Base-by-base conservation (phyloP, 2,329 filamentous ascomycete species). In the Ophiostoma fasciatum region DNA sequence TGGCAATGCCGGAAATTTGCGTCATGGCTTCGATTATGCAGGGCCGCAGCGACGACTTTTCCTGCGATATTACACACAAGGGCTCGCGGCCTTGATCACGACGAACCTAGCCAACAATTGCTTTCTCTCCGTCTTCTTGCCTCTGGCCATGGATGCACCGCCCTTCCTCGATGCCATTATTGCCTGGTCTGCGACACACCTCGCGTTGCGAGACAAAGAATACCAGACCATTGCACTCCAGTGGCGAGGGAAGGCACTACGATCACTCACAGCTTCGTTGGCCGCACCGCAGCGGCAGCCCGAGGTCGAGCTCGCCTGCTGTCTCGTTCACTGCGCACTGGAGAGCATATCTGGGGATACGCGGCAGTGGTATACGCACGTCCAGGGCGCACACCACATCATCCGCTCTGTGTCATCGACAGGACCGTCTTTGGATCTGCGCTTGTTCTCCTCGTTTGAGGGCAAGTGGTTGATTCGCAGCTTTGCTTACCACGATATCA, bases 401-500 rank as follows among this genome's bases (percentile, higher is more conserved):
- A 36, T 36, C 14, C 27, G 27, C 14, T 31, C 35, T 7, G 28
- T 26, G 7, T 31, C 19, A 10, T n/a, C n/a, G n/a, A n/a, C n/a
- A n/a, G n/a, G n/a, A n/a, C n/a, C n/a, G n/a, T n/a, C n/a, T n/a
- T 11, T 29, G 14, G 27, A 23, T 15, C 20, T 31, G 9, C 28
- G 20, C 21, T 3, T 18, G 18, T 31, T 31, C 12, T 12, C 13
- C 28, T 33, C 36, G 4, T 38, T 38, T 26, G 42, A 47, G 29
- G 40, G 45, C 15, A 22, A 39, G 23, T 47, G 45, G 45, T 28
- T 47, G 5, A 28, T 47, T 28, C 39, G 45, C 8, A 46, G 46
- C 33, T 47, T 47, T 37, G 45, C 45, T 13, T 47, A 47, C 32
- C 45, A 47, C 33, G 45, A 47, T 31, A 37, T 47, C n/a, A 33